Evolutionary conservation across 352 stramenopile species (phyloP), one percentile per base, ranked within the genome.

Genomic region (Phytophthora ohioensis): DNA sequence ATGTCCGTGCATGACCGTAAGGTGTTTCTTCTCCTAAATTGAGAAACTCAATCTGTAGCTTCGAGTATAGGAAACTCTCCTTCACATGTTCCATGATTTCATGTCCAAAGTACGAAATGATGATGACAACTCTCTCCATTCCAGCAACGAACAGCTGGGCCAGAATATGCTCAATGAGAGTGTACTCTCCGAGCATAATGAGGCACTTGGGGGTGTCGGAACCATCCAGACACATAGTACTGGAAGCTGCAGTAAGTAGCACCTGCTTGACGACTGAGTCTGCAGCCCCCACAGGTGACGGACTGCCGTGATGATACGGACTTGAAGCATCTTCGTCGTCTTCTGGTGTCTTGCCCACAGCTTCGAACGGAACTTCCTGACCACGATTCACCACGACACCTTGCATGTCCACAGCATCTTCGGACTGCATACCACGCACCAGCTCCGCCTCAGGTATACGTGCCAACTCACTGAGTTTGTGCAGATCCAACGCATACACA

Each of bases 81-180:
- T 93, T 92, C 8, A 95, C 80, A 46, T 92, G 84, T 21, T 85
- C 82, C 81, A 91, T 92, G 69, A 93, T 93, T 51, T 93, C 86
- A 34, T 90, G 80, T 10, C 84, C 85, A 73, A 86, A 91, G 57
- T 93, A 88, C 64, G 88, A 91, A 36, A 95, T 91, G 66, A 93
- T 92, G 67, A 95, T 87, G 59, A 95, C 88, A 31, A 95, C 87
- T 32, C 87, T 78, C 69, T 91, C 83, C 74, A 96, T 94, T 15
- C 87, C 87, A 0, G 88, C 88, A 12, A 94, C 85, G 47, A 90
- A 93, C 12, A 96, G 70, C 57, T 96, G 88, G 27, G 87, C 84
- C 34, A 96, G 57, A 41, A 92, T 90, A 59, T 96, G 85, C 69
- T 94, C 85, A 8, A 96, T 86, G 12, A 96, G 65, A 21, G 88